These are phyloP conservation scores for Candida argentea DNA, from an alignment of 805 yeast genomes.

Conservation along the genomic window DNA sequence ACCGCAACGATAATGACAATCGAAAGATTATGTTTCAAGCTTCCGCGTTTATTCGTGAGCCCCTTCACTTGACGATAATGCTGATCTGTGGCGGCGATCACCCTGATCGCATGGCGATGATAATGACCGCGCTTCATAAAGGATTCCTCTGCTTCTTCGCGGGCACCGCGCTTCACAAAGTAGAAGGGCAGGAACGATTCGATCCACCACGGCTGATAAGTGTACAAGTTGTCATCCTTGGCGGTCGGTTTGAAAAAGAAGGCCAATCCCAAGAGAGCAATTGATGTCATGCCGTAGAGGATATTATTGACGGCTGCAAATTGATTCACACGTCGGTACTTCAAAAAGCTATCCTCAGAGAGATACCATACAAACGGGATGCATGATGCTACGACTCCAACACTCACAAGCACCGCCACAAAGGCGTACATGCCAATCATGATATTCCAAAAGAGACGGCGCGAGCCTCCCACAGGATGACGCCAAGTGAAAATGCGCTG, in stretches of 20 bases:
- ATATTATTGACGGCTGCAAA: constrained; percentile 21
- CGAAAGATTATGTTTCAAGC: constrained; percentile 42
- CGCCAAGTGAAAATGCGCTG: constrained; percentile 70
- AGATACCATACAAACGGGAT: constrained; percentile 52
- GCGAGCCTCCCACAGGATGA: constrained; percentile 61
- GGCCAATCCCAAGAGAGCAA: constrained; percentile 39
- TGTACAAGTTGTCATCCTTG: constrained; percentile 39
- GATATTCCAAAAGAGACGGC: constrained; percentile 36
- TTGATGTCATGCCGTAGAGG: constrained; percentile 44
- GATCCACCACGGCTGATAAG: constrained; percentile 76
- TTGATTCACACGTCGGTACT: constrained; percentile 35
- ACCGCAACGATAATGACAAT: constrained; percentile 35
- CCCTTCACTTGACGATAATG: constrained; percentile 29
- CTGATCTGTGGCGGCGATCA: constrained; percentile 49
- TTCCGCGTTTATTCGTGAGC: constrained; percentile 28
- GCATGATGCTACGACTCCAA: constrained; percentile 58
- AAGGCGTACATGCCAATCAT: constrained; percentile 43
- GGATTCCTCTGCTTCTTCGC: constrained; percentile 35
- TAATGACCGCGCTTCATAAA: constrained; percentile 39
- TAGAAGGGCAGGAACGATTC: constrained; percentile 50
- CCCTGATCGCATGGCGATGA: constrained; percentile 42
- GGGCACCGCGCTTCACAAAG: constrained; percentile 46
- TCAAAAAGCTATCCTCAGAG: constrained; percentile 30
- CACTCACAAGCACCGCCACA: constrained; percentile 49
- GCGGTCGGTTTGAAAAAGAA: constrained; percentile 46